Evolutionary conservation across 208 protist genomes (phyloP).

Genomic region (Porcisia hertigi): DNA sequence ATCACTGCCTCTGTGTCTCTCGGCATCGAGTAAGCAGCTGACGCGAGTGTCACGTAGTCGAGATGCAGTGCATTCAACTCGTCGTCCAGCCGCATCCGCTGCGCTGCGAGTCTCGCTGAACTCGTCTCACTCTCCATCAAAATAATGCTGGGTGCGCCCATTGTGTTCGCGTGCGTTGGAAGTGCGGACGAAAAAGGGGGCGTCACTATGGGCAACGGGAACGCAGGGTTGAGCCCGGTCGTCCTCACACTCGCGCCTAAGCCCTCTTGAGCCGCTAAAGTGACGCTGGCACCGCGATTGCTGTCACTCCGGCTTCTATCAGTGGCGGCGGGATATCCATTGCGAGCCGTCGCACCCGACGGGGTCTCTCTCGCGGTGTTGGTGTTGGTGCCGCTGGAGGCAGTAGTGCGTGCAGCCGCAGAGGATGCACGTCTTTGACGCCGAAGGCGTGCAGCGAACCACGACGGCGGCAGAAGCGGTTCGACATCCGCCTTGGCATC

Average conservation of each 20-base stretch:
- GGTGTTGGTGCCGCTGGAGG: background rate
- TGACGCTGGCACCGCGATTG: background rate
- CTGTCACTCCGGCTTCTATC: background rate
- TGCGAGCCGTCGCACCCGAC: background rate
- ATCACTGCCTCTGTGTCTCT: background rate
- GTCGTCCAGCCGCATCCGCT: conserved; percentile 18
- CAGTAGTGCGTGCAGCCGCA: background rate
- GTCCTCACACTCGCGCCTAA: background rate
- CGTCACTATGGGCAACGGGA: background rate
- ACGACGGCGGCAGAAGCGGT: conserved; percentile 10
- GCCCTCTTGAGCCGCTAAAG: background rate
- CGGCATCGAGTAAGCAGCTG: background rate
- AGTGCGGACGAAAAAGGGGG: background rate
- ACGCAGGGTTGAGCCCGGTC: background rate
- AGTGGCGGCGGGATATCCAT: too few species aligned
- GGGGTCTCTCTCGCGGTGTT: background rate
- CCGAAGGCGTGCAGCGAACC: background rate
- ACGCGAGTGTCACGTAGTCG: conserved; percentile 15
- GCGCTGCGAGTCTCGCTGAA: background rate
- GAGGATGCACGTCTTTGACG: background rate
- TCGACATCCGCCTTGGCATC: background rate
- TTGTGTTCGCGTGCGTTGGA: background rate
- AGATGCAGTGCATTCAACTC: conserved; percentile 30
- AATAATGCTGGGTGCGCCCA: background rate
- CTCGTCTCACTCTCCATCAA: background rate